These are phyloP conservation scores for Rutstroemia sp. DNA, from an alignment of 2,329 filamentous ascomycete species.

Conservation along the genomic window DNA sequence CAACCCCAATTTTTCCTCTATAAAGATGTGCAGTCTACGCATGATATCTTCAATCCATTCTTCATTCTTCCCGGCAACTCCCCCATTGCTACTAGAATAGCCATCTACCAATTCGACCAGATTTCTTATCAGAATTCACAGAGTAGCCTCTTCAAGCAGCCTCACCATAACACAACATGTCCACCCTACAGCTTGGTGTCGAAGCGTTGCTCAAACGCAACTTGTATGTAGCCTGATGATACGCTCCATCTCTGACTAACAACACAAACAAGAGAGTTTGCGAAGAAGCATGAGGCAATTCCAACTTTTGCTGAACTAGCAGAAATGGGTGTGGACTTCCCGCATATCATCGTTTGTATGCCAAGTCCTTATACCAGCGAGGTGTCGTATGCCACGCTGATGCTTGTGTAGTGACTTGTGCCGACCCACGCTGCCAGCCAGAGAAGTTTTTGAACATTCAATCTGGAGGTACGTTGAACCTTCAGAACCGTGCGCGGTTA, in stretches of 20 bases:
- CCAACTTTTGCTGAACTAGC: slow-evolving; percentile 8
- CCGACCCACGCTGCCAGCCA: slow-evolving; percentile 8
- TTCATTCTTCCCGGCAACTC: background rate
- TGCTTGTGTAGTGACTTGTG: slow-evolving; percentile 7
- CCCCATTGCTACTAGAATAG: background rate
- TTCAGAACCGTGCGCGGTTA: background rate
- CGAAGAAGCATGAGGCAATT: slow-evolving; percentile 8
- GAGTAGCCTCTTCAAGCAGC: too few relatives aligned
- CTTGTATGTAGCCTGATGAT: background rate
- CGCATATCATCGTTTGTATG: slow-evolving; percentile 6
- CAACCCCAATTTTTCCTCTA: background rate
- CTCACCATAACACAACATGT: background rate
- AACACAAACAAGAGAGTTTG: background rate
- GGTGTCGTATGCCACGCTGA: too few relatives aligned
- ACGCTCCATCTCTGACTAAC: background rate
- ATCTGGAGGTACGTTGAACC: background rate
- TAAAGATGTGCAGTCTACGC: background rate
- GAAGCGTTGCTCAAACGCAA: background rate
- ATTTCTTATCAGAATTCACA: too few relatives aligned
- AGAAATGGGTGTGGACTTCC: background rate
- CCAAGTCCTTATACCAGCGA: background rate
- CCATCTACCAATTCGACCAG: too few relatives aligned
- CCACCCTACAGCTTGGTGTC: background rate
- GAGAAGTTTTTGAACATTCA: slow-evolving; percentile 12
- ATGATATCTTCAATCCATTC: background rate